A percentile compares a stretch with the other conserved stretches of the same genome.
Conservation (phyloP, 2,329 filamentous ascomycete genomes). For the Emericellopsis cladophorae region DNA sequence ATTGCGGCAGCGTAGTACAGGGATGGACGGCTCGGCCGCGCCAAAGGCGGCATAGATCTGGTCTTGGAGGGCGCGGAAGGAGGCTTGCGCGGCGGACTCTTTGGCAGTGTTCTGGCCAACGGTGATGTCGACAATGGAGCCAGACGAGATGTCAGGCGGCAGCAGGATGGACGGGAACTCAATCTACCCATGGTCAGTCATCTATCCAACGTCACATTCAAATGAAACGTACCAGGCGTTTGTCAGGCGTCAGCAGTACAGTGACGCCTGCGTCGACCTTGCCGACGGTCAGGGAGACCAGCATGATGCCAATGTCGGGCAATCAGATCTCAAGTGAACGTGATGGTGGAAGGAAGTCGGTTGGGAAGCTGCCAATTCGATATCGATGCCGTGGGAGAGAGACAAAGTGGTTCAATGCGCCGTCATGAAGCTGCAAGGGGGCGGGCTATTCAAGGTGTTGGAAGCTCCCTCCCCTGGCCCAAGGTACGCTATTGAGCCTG, state of each 20-base stretch:
- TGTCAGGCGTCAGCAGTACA: conserved; percentile 91
- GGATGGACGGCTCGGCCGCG: conserved; percentile 60
- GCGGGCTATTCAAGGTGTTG: too few relatives aligned
- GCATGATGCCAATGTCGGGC: conserved; percentile 43
- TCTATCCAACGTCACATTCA: too few relatives aligned
- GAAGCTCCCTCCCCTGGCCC: too few relatives aligned
- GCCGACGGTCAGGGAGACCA: conserved; percentile 95
- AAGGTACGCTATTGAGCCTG: too few relatives aligned
- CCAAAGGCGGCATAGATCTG: conserved; percentile 83
- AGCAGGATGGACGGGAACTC: conserved; percentile 97
- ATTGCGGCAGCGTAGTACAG: conserved; percentile 82
- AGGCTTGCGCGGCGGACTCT: conserved; percentile 59
- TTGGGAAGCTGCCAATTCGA: neutral
- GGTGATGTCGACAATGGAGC: conserved; percentile 95
- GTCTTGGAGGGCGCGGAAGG: conserved; percentile 77
- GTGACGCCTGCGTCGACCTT: conserved; percentile 99
- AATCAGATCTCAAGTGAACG: neutral
- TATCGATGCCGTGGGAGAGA: neutral
- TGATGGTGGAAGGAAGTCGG: neutral
- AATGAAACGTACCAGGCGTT: conserved; percentile 65
- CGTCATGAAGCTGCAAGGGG: too few relatives aligned
- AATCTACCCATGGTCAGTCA: conserved; percentile 46
- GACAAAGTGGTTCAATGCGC: neutral
- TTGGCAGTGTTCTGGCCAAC: conserved; percentile 76
- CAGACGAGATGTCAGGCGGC: conserved; percentile 86